Conservation (phyloP, 2,329 filamentous ascomycete genomes). For the Apiospora saccharicola region DNA sequence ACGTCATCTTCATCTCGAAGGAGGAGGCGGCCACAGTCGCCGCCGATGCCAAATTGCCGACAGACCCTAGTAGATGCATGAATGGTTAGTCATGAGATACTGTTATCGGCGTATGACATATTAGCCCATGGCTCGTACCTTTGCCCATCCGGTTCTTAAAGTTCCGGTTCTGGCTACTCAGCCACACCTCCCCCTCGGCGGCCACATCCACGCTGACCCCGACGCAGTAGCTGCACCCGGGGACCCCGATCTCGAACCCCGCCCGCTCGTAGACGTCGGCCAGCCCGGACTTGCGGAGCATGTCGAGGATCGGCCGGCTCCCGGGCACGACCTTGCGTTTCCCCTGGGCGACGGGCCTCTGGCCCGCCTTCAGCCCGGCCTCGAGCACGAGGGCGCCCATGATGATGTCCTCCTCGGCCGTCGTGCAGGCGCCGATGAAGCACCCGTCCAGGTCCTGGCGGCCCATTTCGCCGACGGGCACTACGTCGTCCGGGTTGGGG, state of each 20-base stretch:
- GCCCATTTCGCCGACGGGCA: slow-evolving; percentile 45
- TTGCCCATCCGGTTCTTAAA: slow-evolving; percentile 54
- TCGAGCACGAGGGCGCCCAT: slow-evolving; percentile 50
- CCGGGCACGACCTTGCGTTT: slow-evolving; percentile 51
- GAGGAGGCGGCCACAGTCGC: slow-evolving; percentile 55
- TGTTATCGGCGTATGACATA: too few species aligned
- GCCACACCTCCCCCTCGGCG: slow-evolving; percentile 50
- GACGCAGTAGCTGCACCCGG: slow-evolving; percentile 54
- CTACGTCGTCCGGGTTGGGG: slow-evolving; percentile 52
- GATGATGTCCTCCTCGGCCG: slow-evolving; percentile 53
- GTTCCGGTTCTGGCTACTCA: slow-evolving; percentile 55
- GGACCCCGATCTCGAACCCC: slow-evolving; percentile 50
- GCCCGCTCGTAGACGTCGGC: slow-evolving; percentile 48
- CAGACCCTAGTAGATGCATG: slow-evolving; percentile 48
- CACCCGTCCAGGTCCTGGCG: slow-evolving; percentile 48
- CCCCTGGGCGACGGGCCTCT: slow-evolving; percentile 41
- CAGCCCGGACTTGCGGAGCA: slow-evolving; percentile 45
- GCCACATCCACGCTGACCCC: slow-evolving; percentile 52
- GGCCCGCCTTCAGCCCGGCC: slow-evolving; percentile 44
- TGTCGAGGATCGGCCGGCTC: slow-evolving; percentile 47
- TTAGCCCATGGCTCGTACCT: too few species aligned
- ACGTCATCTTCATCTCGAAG: slow-evolving; percentile 52
- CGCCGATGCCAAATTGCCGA: slow-evolving; percentile 54
- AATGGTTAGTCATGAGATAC: too few species aligned
- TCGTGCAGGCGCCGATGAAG: slow-evolving; percentile 57